Conservation (phyloP, 257 asterid genomes). For the Solanum neorickii region DNA sequence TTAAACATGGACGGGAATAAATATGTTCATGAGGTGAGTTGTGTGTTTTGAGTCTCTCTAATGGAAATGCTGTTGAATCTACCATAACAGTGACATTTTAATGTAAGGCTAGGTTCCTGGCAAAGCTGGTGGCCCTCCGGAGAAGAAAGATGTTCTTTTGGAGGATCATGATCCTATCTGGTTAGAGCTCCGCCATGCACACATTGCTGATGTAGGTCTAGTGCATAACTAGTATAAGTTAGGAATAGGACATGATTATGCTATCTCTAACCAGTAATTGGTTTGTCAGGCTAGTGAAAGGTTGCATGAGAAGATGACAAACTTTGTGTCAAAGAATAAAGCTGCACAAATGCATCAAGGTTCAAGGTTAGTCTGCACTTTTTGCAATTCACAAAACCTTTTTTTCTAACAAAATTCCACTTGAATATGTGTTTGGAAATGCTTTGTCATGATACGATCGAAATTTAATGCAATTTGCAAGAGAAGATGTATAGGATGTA, state of each 20-base stretch:
- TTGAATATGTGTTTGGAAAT: background rate
- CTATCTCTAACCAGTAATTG: slow-evolving; percentile 16
- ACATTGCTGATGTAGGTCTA: slow-evolving; percentile 91
- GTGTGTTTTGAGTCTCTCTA: background rate
- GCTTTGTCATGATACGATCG: background rate
- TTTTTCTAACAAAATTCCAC: no score
- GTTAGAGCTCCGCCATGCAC: slow-evolving; percentile 98
- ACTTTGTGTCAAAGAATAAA: slow-evolving; percentile 81
- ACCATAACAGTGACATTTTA: slow-evolving; percentile 3
- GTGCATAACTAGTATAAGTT: background rate
- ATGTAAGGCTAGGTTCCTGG: slow-evolving; percentile 58
- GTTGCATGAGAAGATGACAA: slow-evolving; percentile 95
- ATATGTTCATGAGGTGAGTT: slow-evolving; percentile 80
- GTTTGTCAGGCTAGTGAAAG: slow-evolving; percentile 80
- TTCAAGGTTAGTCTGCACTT: slow-evolving; percentile 52
- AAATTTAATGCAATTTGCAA: background rate
- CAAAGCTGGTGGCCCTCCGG: slow-evolving; percentile 70
- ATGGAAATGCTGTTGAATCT: slow-evolving; percentile 4
- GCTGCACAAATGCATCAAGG: slow-evolving; percentile 96
- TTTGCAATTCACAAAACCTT: background rate
- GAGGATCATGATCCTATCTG: slow-evolving; percentile 99
- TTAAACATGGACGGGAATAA: slow-evolving; percentile 94
- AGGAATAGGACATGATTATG: background rate
- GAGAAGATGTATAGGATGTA: background rate
- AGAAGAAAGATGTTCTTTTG: slow-evolving; percentile 93